Conservation (phyloP, 352 stramenopile species). For the Pythium rishiriense region DNA sequence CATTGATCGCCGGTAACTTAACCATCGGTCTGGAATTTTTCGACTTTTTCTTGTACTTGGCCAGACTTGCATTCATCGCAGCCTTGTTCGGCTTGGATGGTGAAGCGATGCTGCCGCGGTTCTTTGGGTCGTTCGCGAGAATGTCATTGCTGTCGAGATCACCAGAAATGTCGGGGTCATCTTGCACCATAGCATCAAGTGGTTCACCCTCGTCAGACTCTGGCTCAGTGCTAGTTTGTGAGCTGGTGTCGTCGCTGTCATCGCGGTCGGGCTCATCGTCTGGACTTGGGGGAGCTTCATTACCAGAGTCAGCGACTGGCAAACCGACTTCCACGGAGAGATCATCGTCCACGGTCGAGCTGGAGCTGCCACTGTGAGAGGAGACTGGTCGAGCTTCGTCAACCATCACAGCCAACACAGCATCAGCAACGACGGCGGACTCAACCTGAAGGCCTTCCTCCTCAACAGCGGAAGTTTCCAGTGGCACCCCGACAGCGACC, state of each 20-base stretch:
- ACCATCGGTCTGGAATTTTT: conserved; percentile 61
- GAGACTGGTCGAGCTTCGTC: not conserved
- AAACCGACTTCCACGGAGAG: conserved; percentile 16
- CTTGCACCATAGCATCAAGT: conserved; percentile 25
- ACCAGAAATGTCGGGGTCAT: conserved; percentile 27
- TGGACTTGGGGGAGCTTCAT: not conserved
- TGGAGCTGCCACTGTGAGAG: not conserved
- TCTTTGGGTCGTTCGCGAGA: conserved; percentile 35
- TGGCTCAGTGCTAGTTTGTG: conserved; percentile 18
- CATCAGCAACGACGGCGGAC: conserved; percentile 6
- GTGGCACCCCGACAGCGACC: conserved; percentile 20
- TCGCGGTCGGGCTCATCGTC: conserved; percentile 10
- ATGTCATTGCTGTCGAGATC: conserved; percentile 54
- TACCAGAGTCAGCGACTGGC: not conserved
- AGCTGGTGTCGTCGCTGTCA: conserved; percentile 17
- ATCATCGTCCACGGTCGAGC: not conserved
- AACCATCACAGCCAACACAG: conserved; percentile 2
- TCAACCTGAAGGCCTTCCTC: conserved; percentile 1
- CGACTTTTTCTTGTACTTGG: conserved; percentile 77
- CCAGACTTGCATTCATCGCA: conserved; percentile 50
- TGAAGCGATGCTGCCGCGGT: conserved; percentile 13
- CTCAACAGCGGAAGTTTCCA: conserved; percentile 7
- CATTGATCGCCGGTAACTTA: conserved; percentile 65
- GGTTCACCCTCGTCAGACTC: conserved; percentile 24
- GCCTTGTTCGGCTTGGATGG: conserved; percentile 26